Percentiles rank a stretch among this genome's conserved stretches.
Evolutionary conservation across 352 stramenopile species (phyloP).

Genomic region (Pythium grandisporangium): DNA sequence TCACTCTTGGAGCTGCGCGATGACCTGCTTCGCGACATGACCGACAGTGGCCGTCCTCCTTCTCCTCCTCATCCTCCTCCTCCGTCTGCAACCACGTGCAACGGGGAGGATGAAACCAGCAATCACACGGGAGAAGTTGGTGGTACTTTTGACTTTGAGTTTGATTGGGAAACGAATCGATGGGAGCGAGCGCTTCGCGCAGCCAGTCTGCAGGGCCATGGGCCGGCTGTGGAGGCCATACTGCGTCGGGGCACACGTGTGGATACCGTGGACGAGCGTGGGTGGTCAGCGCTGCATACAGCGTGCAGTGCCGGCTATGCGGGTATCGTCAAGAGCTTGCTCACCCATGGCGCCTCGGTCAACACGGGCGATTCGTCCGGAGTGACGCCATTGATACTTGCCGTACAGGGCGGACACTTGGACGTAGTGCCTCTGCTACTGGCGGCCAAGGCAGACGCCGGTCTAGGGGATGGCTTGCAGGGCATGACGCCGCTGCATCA

Average conservation of each 20-base stretch:
- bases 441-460: slow-evolving; percentile 34
- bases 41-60: no score
- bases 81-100: no score
- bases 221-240: slow-evolving; percentile 31
- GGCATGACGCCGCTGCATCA: slow-evolving; percentile 38
- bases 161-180: not conserved
- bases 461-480: slow-evolving; percentile 25
- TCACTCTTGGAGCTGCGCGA: slow-evolving; percentile 42
- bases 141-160: not conserved
- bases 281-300: slow-evolving; percentile 28
- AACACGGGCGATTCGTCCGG: slow-evolving; percentile 25
- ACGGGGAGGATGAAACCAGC: no score
- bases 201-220: slow-evolving; percentile 35
- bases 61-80: no score
- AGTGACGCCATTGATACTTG: slow-evolving; percentile 38
- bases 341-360: slow-evolving; percentile 30
- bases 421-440: slow-evolving; percentile 38
- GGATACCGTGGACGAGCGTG: slow-evolving; percentile 27
- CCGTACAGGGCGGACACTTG: slow-evolving; percentile 34
- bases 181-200: slow-evolving; percentile 23
- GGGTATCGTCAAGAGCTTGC: slow-evolving; percentile 31
- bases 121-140: no score
- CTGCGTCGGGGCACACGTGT: slow-evolving; percentile 28
- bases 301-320: slow-evolving; percentile 32
- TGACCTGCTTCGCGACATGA: slow-evolving; percentile 18